Evolutionary conservation across 352 stramenopile species (phyloP).

Genomic region (Phytophthora sp.): DNA sequence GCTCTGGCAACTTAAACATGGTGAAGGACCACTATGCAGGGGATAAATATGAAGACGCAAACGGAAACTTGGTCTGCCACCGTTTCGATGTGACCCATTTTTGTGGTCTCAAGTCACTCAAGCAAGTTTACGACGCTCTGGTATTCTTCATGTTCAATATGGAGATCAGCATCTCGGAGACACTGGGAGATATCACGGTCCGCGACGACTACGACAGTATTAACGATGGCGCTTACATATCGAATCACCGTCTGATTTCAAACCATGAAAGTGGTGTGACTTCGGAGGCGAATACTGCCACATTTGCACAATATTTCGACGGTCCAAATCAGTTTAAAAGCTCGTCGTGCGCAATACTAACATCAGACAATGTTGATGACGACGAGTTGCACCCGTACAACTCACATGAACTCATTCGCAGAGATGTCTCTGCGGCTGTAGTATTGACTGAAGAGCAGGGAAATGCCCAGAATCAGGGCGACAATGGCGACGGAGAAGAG

Average conservation of each 20-base stretch:
- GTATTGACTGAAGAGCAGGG: constrained; percentile 6
- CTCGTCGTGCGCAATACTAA: constrained; percentile 24
- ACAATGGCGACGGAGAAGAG: constrained; percentile 1
- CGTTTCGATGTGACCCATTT: constrained; percentile 46
- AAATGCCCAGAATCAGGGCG: neutral
- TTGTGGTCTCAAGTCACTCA: constrained; percentile 31
- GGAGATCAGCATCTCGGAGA: constrained; percentile 54
- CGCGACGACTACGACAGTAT: constrained; percentile 42
- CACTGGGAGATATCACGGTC: constrained; percentile 43
- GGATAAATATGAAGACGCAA: constrained; percentile 13
- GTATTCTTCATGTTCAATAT: constrained; percentile 44
- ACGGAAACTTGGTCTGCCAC: constrained; percentile 25
- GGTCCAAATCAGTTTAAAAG: neutral
- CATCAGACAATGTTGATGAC: constrained; percentile 37
- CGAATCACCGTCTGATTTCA: constrained; percentile 46
- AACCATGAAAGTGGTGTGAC: constrained; percentile 3
- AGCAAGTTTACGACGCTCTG: constrained; percentile 49
- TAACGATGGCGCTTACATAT: constrained; percentile 26
- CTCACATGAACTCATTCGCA: constrained; percentile 26
- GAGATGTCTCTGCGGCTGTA: constrained; percentile 38
- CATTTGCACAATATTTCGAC: constrained; percentile 28
- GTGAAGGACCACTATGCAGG: constrained; percentile 26
- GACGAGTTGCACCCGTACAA: constrained; percentile 52
- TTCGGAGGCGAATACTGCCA: neutral
- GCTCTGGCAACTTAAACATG: constrained; percentile 34